Evolutionary conservation across 2,329 filamentous ascomycete species (phyloP), one percentile per base, ranked within the genome.

Genomic region (Talaromyces rugulosus): DNA sequence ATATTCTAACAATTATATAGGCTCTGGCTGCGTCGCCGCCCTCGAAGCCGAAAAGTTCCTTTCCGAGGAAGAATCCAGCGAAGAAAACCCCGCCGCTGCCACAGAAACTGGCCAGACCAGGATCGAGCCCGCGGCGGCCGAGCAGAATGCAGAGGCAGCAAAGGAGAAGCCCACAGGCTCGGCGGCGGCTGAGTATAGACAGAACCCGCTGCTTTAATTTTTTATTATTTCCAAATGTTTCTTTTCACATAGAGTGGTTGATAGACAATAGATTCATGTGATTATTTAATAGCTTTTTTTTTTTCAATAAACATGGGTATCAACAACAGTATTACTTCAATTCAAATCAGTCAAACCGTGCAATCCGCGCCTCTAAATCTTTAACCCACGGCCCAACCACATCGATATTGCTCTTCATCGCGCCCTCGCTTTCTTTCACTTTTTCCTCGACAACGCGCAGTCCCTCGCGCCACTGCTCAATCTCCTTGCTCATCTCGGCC

Each of bases 11-110:
- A 62, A 73, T 16, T 14, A 33, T 51, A 59, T 36, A 93, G 91
- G 93, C 64, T 92, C 93, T 64, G 95, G 95, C 66, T 99, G 95
- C 78, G 89, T 97, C 81, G 95, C 95, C 59, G 95, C 94, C 11
- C 85, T 99, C 60, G 95, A 99, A 74, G 94, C 94, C 9, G 95
- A 99, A 80, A 96, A 96, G 78, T 97, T 85, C 82, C 82, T 99
- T 60, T 83, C 90, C 5, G 94, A 97, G 72, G 78, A 84, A 56
- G 91, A 94, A 70, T 79, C 72, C 44, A 72, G 74, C 23, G 72
- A 75, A 63, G 77, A 74, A 14, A 65, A 68, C 4, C 67, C 62
- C 23, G 71, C 81, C 8, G 73, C 75, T 27, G 77, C 80, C 58
- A 76, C 79, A 63, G 74, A 76, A 5, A 79, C 81, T 69, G 82